Base-by-base conservation (phyloP, 1,139 yeast species). In the Blastobotrys buckinghamii region DNA sequence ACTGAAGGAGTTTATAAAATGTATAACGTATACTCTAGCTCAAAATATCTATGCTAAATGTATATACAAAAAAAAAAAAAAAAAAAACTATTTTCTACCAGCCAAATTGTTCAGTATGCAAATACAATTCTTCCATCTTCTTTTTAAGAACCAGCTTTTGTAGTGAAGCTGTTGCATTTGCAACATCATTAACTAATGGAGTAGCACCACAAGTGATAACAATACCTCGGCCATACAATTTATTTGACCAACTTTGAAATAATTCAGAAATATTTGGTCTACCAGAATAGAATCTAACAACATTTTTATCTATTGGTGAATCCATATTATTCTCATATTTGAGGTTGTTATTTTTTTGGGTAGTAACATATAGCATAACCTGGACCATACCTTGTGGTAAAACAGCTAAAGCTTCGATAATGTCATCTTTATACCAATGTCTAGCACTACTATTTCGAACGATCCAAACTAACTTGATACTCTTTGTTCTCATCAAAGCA, bases 21-120 rank as follows among this genome's bases (percentile, higher is more conserved):
- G 6, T 26, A 26, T 7, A 26, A 10, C 29, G 29, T 26, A 7
- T 6, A 26, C 10, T 26, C 29, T n/a, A n/a, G n/a, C n/a, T n/a
- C n/a, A n/a, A n/a, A 10, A 26, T 10, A 26, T 7, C 29, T 7
- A 7, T 26, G 29, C 29, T 10, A 26, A 26, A 26, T 10, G 10
- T 7, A 26, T 26, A 26, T 7, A 26, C 10, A 26, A 26, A 26
- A 7, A 26, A 26, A 26, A 26, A 26, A 26, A 7, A 26, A 26
- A 26, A 13, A 29, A 29, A 29, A 29, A 12, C n/a, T 12, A 13
- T 13, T 6, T 6, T 15, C 36, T 61, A 79, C 82, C 82, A 80
- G 0, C 81, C 81, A 60, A 78, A 80, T 29, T 74, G 63, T 56
- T 80, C 85, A 0, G 82, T 76, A 54, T 80, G 84, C 42, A 81